Evolutionary conservation across 2,329 filamentous ascomycete genomes (phyloP).

Genomic region (Fusarium marasasianum): DNA sequence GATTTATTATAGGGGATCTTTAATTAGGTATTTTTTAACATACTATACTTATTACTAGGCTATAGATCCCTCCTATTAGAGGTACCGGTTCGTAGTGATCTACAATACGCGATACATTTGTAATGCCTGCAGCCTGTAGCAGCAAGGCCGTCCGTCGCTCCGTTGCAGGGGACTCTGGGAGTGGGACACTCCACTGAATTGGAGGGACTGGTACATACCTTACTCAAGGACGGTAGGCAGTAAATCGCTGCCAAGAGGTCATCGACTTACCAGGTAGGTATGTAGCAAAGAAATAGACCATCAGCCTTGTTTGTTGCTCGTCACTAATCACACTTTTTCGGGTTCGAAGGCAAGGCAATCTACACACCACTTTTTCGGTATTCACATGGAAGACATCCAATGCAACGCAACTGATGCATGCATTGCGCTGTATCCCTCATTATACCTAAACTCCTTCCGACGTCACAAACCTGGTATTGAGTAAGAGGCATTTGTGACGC

Average conservation of each 20-base stretch:
- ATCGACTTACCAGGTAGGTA: neutral
- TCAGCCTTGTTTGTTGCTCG: neutral
- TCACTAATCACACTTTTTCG: neutral
- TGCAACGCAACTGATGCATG: neutral
- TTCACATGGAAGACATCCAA: neutral
- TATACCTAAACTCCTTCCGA: neutral
- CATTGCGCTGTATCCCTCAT: neutral
- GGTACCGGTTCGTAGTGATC: too few relatives aligned
- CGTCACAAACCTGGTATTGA: neutral
- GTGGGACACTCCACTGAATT: conserved; percentile 6
- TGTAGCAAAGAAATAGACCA: neutral
- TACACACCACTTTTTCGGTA: neutral
- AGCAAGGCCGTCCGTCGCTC: conserved; percentile 1
- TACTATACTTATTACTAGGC: too few relatives aligned
- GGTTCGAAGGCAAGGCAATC: neutral
- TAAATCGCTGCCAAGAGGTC: conserved; percentile 26
- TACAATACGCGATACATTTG: too few relatives aligned
- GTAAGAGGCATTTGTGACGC: conserved; percentile 2
- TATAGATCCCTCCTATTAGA: too few relatives aligned
- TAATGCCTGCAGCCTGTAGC: neutral
- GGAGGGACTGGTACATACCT: neutral
- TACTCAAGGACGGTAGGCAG: conserved; percentile 13
- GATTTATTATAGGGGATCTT: too few relatives aligned
- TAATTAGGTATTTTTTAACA: too few relatives aligned
- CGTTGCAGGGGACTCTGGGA: conserved; percentile 9